A percentile compares a stretch with the other conserved stretches of the same genome.
Conservation (phyloP, 345 rosid genomes). For the Odontarrhena argentea region DNA sequence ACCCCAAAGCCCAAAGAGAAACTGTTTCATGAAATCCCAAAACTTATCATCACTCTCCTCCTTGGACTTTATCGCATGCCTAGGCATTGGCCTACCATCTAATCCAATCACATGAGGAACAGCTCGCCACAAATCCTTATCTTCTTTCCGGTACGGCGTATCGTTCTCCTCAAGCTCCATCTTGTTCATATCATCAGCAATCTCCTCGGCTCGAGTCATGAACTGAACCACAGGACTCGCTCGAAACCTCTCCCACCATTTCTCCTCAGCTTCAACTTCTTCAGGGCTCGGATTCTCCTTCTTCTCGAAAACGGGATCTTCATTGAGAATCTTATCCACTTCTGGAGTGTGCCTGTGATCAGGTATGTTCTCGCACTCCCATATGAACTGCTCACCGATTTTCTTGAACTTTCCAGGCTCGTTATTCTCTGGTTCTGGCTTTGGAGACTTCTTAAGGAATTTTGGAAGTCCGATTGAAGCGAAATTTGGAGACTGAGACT, state of each 20-base stretch:
- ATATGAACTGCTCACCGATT: slow-evolving; percentile 64
- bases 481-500: slow-evolving; percentile 47
- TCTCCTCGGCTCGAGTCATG: slow-evolving; percentile 60
- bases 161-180: slow-evolving; percentile 62
- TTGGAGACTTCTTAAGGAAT: slow-evolving; percentile 36
- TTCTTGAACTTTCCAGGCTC: slow-evolving; percentile 49
- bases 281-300: slow-evolving; percentile 71
- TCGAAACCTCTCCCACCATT: slow-evolving; percentile 69
- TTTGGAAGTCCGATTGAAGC: slow-evolving; percentile 62
- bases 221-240: slow-evolving; percentile 73
- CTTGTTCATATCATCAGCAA: slow-evolving; percentile 60
- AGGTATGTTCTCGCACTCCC: slow-evolving; percentile 79
- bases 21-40: slow-evolving; percentile 86
- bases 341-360: slow-evolving; percentile 77
- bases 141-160: slow-evolving; percentile 65
- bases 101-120: slow-evolving; percentile 71
- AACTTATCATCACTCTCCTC: slow-evolving; percentile 88
- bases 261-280: slow-evolving; percentile 66
- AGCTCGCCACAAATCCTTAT: slow-evolving; percentile 69
- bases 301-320: slow-evolving; percentile 61
- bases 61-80: slow-evolving; percentile 69
- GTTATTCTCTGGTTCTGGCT: slow-evolving; percentile 41
- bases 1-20: slow-evolving; percentile 90
- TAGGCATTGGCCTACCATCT: slow-evolving; percentile 90
- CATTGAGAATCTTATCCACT: slow-evolving; percentile 66